Percentiles rank a stretch among this genome's conserved stretches.
Evolutionary conservation across 75 land plant genomes (phyloP).

Genomic region (Isoetes taiwanensis): DNA sequence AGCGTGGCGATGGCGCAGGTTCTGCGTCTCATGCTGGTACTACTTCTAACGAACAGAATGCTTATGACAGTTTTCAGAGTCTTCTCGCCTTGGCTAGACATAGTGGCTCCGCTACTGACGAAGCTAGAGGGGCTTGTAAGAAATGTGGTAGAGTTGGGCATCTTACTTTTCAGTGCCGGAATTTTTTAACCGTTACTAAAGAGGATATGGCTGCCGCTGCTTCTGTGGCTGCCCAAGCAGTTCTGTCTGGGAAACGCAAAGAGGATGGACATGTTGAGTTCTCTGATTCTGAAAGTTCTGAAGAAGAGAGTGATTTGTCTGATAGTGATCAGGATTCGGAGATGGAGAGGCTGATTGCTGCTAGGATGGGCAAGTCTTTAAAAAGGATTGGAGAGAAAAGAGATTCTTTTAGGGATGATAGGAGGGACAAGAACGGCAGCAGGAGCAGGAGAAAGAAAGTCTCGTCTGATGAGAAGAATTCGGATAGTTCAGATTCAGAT

Average conservation of each 20-base stretch:
- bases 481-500: too few relatives aligned
- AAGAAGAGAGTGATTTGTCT: slow-evolving; percentile 61
- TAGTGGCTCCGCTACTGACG: slow-evolving; percentile 57
- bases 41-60: slow-evolving; percentile 44
- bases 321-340: slow-evolving; percentile 84
- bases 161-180: slow-evolving; percentile 78
- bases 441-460: too few relatives aligned
- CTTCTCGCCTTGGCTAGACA: slow-evolving; percentile 81
- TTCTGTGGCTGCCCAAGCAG: slow-evolving; percentile 16
- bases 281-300: slow-evolving; percentile 19
- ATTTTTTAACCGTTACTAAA: slow-evolving; percentile 59
- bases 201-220: slow-evolving; percentile 34
- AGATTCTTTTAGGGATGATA: too few relatives aligned
- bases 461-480: too few relatives aligned
- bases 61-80: slow-evolving; percentile 92
- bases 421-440: too few relatives aligned
- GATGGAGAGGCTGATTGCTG: slow-evolving; percentile 67
- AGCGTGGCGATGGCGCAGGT: slow-evolving; percentile 17
- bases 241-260: slow-evolving; percentile 15
- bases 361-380: slow-evolving; percentile 33
- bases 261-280: slow-evolving; percentile 21
- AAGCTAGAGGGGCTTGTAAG: slow-evolving; percentile 82
- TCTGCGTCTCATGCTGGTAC: slow-evolving; percentile 13
- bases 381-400: too few relatives aligned
- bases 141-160: slow-evolving; percentile 91